These are phyloP conservation scores for Trametes elegans DNA, from an alignment of 768 basidiomycete species.

Conservation along the genomic window DNA sequence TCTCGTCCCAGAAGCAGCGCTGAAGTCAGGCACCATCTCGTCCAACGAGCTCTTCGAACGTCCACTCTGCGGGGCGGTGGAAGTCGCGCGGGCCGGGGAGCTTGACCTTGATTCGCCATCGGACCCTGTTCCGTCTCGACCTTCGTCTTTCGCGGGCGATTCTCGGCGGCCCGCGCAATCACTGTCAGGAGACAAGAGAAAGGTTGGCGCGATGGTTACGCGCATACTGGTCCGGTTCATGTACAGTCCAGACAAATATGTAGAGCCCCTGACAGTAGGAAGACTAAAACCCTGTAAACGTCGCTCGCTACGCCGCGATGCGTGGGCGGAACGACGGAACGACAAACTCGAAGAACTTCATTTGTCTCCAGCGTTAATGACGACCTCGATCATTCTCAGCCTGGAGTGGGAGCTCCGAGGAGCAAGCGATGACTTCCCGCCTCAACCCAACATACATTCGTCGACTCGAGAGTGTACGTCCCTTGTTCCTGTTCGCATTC, in stretches of 20 bases:
- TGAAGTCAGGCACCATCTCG: slow-evolving; percentile 2
- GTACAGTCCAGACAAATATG: too few relatives aligned
- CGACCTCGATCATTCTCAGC: neutral
- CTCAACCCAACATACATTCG: too few relatives aligned
- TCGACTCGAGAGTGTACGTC: too few relatives aligned
- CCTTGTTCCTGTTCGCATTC: too few relatives aligned
- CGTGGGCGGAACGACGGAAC: neutral
- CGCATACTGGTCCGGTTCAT: too few relatives aligned
- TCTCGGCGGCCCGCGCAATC: neutral
- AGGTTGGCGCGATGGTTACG: too few relatives aligned
- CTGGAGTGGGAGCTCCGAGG: slow-evolving; percentile 21
- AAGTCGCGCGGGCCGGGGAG: slow-evolving; percentile 5
- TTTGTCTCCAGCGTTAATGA: neutral
- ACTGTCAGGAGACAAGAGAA: neutral
- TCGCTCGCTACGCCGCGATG: neutral
- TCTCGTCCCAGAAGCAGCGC: neutral
- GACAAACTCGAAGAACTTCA: neutral
- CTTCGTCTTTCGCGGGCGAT: slow-evolving; percentile 2
- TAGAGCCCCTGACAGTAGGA: too few relatives aligned
- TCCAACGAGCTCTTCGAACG: neutral
- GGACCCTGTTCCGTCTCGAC: neutral
- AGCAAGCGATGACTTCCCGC: slow-evolving; percentile 20
- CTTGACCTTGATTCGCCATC: neutral
- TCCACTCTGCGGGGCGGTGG: neutral
- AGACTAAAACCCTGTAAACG: neutral